Conservation (phyloP, 164 flowering plant genomes). For the Liriodendron chinense region DNA sequence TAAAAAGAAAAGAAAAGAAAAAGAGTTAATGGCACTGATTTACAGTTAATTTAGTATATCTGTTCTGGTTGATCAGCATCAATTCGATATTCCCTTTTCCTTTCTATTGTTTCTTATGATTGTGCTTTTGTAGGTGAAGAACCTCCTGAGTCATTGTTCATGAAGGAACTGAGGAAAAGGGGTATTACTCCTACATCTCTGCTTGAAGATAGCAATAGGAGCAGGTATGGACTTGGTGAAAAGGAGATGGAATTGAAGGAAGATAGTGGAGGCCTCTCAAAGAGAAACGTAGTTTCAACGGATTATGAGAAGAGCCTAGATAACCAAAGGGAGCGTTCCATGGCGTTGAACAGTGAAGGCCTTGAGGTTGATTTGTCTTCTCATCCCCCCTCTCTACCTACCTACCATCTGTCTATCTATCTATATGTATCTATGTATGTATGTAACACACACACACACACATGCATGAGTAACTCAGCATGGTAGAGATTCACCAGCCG, state of each 20-base stretch:
- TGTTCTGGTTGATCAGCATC: not conserved
- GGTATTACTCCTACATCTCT: slow-evolving; percentile 88
- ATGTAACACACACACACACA: not conserved
- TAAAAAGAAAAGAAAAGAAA: not conserved
- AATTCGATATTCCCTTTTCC: not conserved
- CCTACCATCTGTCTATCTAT: not conserved
- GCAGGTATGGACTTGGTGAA: slow-evolving; percentile 33
- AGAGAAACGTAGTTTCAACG: slow-evolving; percentile 53
- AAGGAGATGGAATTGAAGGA: slow-evolving; percentile 38
- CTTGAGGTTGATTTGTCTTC: slow-evolving; percentile 61
- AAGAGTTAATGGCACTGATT: not conserved
- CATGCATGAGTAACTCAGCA: not conserved
- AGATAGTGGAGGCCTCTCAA: slow-evolving; percentile 40
- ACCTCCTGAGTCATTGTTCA: slow-evolving; percentile 91
- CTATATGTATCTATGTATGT: not conserved
- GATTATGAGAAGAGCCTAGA: slow-evolving; percentile 46
- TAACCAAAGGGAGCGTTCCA: slow-evolving; percentile 81
- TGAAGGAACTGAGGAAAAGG: slow-evolving; percentile 83
- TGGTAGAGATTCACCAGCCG: not conserved
- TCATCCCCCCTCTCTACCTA: not conserved
- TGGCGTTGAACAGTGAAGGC: slow-evolving; percentile 92
- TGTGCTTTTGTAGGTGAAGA: slow-evolving; percentile 62
- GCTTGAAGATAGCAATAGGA: slow-evolving; percentile 64
- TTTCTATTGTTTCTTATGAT: slow-evolving; percentile 2
- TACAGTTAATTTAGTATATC: not conserved